Conservation (phyloP, 495 filamentous ascomycete genomes). For the Podospora anserina region DNA sequence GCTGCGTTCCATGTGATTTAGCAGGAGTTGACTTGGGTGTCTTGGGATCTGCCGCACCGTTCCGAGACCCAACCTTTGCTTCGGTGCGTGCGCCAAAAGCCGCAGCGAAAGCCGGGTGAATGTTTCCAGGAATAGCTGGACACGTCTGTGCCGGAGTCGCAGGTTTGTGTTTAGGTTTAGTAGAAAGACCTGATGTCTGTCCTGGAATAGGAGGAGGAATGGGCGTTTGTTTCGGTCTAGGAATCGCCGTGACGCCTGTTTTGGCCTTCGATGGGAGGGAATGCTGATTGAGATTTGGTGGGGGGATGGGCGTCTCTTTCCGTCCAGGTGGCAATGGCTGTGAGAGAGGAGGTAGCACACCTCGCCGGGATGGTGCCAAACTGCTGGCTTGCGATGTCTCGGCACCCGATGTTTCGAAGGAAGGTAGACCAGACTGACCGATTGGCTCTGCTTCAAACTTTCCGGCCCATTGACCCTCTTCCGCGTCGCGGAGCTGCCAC, state of each 20-base stretch:
- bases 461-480: slow-evolving; percentile 4
- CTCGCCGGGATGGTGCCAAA: background rate
- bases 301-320: background rate
- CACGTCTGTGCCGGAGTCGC: background rate
- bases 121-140: background rate
- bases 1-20: background rate
- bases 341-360: background rate
- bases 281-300: background rate
- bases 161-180: background rate
- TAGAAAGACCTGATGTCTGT: background rate
- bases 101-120: background rate
- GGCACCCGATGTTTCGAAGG: background rate
- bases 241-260: background rate
- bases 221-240: background rate
- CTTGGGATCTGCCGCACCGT: background rate
- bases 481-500: background rate
- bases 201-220: background rate
- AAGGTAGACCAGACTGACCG: slow-evolving; percentile 7
- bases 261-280: background rate
- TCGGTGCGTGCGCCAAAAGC: background rate
- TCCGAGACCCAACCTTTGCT: background rate
- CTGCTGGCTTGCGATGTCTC: slow-evolving; percentile 15
- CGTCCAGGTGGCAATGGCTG: background rate
- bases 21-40: background rate
- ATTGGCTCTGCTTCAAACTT: slow-evolving; percentile 9